A percentile compares a stretch with the other conserved stretches of the same genome.
Conservation (phyloP, 192 early-diverging fungal species). For the Oehlia diaphana region DNA sequence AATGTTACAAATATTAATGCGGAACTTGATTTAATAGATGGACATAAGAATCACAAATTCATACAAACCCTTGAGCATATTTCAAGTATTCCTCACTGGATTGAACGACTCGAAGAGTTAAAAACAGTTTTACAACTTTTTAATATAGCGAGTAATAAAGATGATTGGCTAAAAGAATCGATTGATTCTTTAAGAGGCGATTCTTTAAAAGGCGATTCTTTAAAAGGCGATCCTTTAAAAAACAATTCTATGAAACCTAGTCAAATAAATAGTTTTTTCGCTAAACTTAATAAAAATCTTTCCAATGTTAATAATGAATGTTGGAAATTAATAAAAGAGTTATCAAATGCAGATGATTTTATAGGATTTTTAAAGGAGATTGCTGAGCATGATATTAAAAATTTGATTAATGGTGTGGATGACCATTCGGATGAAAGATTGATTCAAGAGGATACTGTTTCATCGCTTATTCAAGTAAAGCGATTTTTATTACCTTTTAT, state of each 20-base stretch:
- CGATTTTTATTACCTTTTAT: conserved; percentile 23
- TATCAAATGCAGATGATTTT: conserved; percentile 4
- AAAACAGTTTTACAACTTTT: neutral
- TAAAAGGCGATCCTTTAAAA: no score
- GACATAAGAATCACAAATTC: neutral
- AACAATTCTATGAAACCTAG: neutral
- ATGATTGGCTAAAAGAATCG: neutral
- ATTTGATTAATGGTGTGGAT: conserved; percentile 33
- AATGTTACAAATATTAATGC: neutral
- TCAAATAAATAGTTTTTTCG: neutral
- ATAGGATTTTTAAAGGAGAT: neutral
- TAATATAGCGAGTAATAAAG: neutral
- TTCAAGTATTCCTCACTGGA: neutral
- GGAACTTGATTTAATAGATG: conserved; percentile 16
- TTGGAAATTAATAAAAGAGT: conserved; percentile 4
- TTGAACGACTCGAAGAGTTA: neutral
- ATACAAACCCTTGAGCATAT: neutral
- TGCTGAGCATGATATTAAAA: conserved; percentile 29
- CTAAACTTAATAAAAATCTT: neutral
- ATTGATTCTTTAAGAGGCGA: neutral
- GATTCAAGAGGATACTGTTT: conserved; percentile 27
- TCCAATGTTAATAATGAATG: neutral
- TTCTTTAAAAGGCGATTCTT: neutral
- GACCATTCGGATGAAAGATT: conserved; percentile 31
- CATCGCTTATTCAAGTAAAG: conserved; percentile 26